Evolutionary conservation across 2,329 filamentous ascomycete genomes (phyloP), one percentile per base, ranked within the genome.

Genomic region (Ophiostoma tasmaniense): DNA sequence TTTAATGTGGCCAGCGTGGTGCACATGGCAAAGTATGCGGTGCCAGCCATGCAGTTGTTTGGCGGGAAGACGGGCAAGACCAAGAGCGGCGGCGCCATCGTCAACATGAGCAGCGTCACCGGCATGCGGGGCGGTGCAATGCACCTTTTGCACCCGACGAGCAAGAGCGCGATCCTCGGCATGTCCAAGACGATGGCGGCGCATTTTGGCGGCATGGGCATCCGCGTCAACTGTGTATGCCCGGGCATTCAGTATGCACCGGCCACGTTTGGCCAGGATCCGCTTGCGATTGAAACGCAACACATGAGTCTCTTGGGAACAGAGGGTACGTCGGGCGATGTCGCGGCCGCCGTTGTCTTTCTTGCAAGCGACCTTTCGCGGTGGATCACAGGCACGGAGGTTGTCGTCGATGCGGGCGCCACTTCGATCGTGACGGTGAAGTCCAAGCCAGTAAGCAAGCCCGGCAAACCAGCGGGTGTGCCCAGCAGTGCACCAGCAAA

Each of bases 51-150:
- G 50, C 50, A 55, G 50, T n/a, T 55, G 22, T 28, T n/a, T 11
- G 72, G 30, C 80, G 79, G 68, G 88, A 88, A 68, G 77, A 81
- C 7, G 79, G 87, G 20, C 39, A 55, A 6, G 30, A n/a, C 17
- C 17, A 64, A 64, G 28, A 64, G 37, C 39, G 1, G 83, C 83
- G 0, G 69, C 68, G 79, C 64, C 55, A 85, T 89, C 70, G 79
- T 89, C 72, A 90, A 90, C 73, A 85, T 90, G 80, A 84, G 84
- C 1, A 85, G 81, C 64, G 87, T 89, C 1, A 86, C 87, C 0
- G 86, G 86, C 0, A 66, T 83, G 39, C 77, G 77, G n/a, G 81
- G 82, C 0, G 81, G 81, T 0, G 81, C 78, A 39, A 80, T 80
- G 1, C 77, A 79, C 70, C 71, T 84, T 3, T 72, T 83, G 1